Evolutionary conservation across 2,329 filamentous ascomycete genomes (phyloP), one percentile per base, ranked within the genome.

Genomic region (Pseudopyricularia cyperi): DNA sequence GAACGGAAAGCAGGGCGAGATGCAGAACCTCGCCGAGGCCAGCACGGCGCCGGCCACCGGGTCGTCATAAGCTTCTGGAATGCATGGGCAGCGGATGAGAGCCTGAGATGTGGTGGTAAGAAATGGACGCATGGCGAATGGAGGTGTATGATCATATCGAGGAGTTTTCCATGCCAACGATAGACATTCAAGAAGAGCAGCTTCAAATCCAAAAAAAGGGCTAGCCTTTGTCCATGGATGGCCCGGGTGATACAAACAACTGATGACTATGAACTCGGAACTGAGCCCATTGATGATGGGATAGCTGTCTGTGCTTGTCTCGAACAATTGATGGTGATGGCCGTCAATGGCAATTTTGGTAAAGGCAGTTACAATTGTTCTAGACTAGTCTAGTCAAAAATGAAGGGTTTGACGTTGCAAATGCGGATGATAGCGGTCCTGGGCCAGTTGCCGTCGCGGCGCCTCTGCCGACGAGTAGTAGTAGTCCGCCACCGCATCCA

Each of bases 1-100:
- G 93, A 89, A 89, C 74, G 93, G 93, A 77, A 96, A 95, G 82
- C 88, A 94, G 76, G 86, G 89, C 68, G 91, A 97, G 48, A 61
- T 75, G 65, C 87, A 87, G 80, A 81, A 76, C 67, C 73, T 96
- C 60, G 80, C 69, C 52, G 68, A 75, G 42, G 77, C 76, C 63
- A 80, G 79, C 65, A 63, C 66, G 51, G 65, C 66, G 44, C 61
- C 68, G 34, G 57, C 61, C 52, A 58, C 66, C 52, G 64, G 68
- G 50, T 57, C 59, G 26, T 55, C 54, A 58, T 59, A 58, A 58
- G 34, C 47, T 33, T 49, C 14, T 37, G 48, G 24, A 14, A 28
- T 44, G 24, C 17, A 44, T 44, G 22, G 19, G 24, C 14, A 44
- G 39, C 12, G 39, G n/a, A 49, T n/a, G 19, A 34, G 17, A 34